Evolutionary conservation across 1,284 basidiomycete genomes (phyloP), one percentile per base, ranked within the genome.

Genomic region (Spongispora temasekensis): DNA sequence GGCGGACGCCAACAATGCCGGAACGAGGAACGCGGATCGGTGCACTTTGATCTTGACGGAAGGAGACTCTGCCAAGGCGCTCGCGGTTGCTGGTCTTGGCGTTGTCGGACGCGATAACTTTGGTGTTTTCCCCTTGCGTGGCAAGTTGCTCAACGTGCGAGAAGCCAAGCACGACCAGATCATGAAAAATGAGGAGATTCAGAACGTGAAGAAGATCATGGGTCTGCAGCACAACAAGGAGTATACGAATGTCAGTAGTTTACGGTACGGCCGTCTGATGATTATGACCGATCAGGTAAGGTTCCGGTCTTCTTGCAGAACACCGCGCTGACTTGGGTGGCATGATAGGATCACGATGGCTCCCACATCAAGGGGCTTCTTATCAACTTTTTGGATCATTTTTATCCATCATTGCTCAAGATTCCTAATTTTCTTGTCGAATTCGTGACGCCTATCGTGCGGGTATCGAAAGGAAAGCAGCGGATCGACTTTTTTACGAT

Each of bases 281-380:
- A 95, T 99, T 72, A 99, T 99, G 97, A 96, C 97, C 15, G 97
- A 99, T 90, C 96, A 98, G 85, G 94, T 93, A 60, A 44, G 63
- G 10, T 7, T 57, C 19, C 10, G 12, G 71, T 68, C 67, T 64
- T 58, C 52, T 56, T 57, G 15, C 50, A 8, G 46, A 25, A 40
- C 19, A 40, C 51, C 56, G 64, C 61, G 53, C 37, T 63, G 46
- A 63, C 62, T 69, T 7, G 23, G 61, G 13, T 48, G 25, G 13
- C 27, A 10, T 46, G 15, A 40, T 75, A 97, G 93, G 97, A 99
- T 87, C 95, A 99, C 79, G 97, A 99, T 78, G 97, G 97, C 57
- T 99, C 97, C 40, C 97, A 99, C 78, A 99, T 99, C 81, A 99
- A 99, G 78, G 97, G 97, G 42, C 85, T 99, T 10, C 85, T 99